A percentile compares a stretch with the other conserved stretches of the same genome.
Evolutionary conservation across 208 protist genomes (phyloP).

Genomic region (Leishmania tropica): DNA sequence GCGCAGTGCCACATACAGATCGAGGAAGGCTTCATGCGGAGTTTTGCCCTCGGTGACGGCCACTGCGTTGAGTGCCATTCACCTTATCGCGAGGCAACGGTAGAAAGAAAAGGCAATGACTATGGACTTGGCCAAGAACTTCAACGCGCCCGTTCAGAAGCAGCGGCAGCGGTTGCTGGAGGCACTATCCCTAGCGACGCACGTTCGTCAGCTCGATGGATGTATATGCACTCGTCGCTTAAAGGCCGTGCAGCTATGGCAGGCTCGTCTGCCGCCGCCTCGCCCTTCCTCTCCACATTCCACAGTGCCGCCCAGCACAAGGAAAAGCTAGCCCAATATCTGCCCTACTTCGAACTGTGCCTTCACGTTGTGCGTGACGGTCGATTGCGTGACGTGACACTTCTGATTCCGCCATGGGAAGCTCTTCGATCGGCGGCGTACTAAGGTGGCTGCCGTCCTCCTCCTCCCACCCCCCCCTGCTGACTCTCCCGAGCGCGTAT

Average conservation of each 20-base stretch:
- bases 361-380: constrained; percentile 32
- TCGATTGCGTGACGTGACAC: constrained; percentile 23
- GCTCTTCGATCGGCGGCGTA: constrained; percentile 17
- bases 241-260: background rate
- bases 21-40: constrained; percentile 30
- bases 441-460: background rate
- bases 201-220: background rate
- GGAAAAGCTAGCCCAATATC: constrained; percentile 15
- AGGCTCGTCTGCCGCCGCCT: constrained; percentile 1
- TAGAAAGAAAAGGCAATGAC: background rate
- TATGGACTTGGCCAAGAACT: constrained; percentile 3
- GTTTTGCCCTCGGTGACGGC: constrained; percentile 6
- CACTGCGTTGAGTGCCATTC: background rate
- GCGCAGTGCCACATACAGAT: constrained; percentile 42
- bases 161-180: background rate
- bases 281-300: background rate
- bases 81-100: background rate
- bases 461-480: background rate
- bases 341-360: constrained; percentile 27
- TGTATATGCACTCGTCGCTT: background rate
- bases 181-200: background rate
- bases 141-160: constrained; percentile 19
- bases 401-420: constrained; percentile 21
- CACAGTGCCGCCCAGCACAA: constrained; percentile 9
- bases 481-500: background rate